Conservation (phyloP, 345 rosid genomes). For the Lumnitzera littorea region DNA sequence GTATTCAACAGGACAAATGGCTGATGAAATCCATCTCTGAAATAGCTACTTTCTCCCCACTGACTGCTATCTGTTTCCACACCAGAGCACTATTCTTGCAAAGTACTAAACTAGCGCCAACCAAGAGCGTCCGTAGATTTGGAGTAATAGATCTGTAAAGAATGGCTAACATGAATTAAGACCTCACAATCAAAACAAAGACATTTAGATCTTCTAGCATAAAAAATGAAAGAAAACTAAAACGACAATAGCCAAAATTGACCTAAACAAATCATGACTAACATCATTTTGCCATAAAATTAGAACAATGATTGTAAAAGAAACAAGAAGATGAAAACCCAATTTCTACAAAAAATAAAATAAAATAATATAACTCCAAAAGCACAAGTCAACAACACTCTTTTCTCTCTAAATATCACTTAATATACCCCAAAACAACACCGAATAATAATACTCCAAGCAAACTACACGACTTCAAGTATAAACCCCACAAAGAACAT, state of each 20-base stretch:
- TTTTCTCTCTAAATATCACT: conserved; percentile 23
- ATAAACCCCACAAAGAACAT: conserved; percentile 2
- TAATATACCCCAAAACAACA: neutral
- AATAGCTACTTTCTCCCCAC: neutral
- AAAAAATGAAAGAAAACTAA: neutral
- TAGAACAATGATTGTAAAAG: conserved; percentile 5
- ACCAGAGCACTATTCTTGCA: too few species aligned
- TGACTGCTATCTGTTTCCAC: too few species aligned
- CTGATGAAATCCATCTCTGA: conserved; percentile 6
- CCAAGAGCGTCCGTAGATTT: too few species aligned
- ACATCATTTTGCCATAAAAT: conserved; percentile 14
- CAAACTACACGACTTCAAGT: neutral
- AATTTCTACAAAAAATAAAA: conserved; percentile 19
- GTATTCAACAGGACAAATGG: neutral
- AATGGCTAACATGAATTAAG: too few species aligned
- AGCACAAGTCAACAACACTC: conserved; percentile 13
- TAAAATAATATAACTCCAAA: conserved; percentile 10
- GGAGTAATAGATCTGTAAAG: too few species aligned
- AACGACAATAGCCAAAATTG: conserved; percentile 8
- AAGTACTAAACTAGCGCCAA: too few species aligned
- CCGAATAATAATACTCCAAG: neutral
- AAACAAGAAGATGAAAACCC: conserved; percentile 11
- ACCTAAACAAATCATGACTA: conserved; percentile 15
- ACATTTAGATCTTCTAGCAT: too few species aligned
- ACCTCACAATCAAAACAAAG: too few species aligned